Conservation (phyloP, 2,329 filamentous ascomycete species). For the Curvularia verruculosa region DNA sequence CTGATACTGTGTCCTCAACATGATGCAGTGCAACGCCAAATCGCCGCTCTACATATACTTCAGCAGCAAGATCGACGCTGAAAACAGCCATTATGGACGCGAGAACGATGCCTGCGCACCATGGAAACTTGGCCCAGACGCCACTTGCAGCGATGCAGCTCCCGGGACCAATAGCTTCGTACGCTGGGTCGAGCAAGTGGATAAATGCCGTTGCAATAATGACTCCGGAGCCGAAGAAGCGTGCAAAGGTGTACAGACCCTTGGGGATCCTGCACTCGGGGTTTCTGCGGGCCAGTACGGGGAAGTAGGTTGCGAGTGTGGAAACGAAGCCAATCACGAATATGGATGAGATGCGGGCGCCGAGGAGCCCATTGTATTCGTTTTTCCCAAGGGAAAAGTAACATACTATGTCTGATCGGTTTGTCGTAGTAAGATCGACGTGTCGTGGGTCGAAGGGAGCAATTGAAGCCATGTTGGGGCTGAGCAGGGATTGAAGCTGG, state of each 20-base stretch:
- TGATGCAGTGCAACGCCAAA: conserved; percentile 1
- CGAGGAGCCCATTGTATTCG: conserved; percentile 2
- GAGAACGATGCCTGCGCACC: conserved; percentile 9
- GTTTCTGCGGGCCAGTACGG: conserved; percentile 2
- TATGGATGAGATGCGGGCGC: conserved; percentile 3
- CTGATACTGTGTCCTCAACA: not conserved
- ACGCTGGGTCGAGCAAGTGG: conserved; percentile 8
- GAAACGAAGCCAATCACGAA: conserved; percentile 11
- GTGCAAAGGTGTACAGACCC: conserved; percentile 7
- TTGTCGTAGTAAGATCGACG: conserved; percentile 4
- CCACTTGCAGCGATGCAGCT: conserved; percentile 6
- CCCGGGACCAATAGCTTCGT: conserved; percentile 7
- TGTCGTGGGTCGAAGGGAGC: conserved; percentile 1
- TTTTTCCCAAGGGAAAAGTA: conserved; percentile 3
- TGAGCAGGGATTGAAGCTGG: not conserved
- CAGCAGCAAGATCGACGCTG: conserved; percentile 5
- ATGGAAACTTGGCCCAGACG: conserved; percentile 6
- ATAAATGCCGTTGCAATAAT: conserved; percentile 11
- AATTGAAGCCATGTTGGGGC: not conserved
- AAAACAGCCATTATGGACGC: conserved; percentile 7
- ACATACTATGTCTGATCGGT: conserved; percentile 2
- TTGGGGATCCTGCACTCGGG: conserved; percentile 6
- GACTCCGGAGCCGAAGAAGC: conserved; percentile 11
- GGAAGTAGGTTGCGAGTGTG: conserved; percentile 6
- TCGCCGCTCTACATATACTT: conserved; percentile 7